Base-by-base conservation (phyloP, 768 basidiomycete genomes). In the Asterophora lycoperdoides region DNA sequence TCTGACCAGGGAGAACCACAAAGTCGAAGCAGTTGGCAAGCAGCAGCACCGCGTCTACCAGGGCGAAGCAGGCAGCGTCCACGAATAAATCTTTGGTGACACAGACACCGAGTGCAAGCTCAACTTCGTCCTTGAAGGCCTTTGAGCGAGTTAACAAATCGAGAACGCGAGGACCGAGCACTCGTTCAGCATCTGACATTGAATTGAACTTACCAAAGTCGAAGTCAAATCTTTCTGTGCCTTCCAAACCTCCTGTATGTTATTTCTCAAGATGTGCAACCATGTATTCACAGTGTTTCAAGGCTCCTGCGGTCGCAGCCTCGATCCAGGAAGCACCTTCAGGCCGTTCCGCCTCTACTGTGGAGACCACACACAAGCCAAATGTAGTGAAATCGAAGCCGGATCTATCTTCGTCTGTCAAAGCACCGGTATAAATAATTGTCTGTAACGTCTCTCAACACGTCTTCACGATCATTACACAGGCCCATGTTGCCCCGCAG, bases 1-100 rank as follows among this genome's bases (percentile, higher is more conserved):
- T n/a, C 35, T 57, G 36, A 41, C 41, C 62, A 66, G 63, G 64
- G n/a, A 57, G 64, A 43, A 50, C 54, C 14, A n/a, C 41, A n/a
- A 48, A n/a, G 2, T 45, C 60, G 17, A 64, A 64, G 50, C 61
- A 60, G 28, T 44, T 63, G 28, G 48, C 44, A 1, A 43, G 53
- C 11, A 37, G 46, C 26, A 49, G 39, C 17, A 59, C 49, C 13
- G 51, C 54, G 30, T 50, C 46, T 1, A 41, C 52, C 15, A 47
- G 49, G 34, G 51, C 54, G 5, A 55, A 56, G 42, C 50, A 58
- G 49, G 47, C 44, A 42, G 35, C 33, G 11, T n/a, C n/a, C n/a
- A n/a, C n/a, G n/a, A n/a, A n/a, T 43, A 43, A 18, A 44, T 9
- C 17, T 23, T 23, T 23, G 23, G n/a, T 13, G 10, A n/a, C 48